These are phyloP conservation scores for Elongisporangium undulatum DNA, from an alignment of 352 stramenopile species.

Conservation along the genomic window DNA sequence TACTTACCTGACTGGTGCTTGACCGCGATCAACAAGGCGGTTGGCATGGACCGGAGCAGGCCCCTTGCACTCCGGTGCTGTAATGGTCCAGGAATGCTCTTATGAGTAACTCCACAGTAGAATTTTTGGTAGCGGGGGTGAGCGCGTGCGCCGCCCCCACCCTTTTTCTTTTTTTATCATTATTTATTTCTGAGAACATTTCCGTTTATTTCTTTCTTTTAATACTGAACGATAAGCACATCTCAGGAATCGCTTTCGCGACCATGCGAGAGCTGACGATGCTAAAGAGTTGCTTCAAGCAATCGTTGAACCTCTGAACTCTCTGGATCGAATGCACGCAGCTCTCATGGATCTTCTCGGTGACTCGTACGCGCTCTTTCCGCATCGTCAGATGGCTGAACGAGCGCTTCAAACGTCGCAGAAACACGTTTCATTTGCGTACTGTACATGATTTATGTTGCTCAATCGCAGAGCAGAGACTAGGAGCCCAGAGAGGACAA, in stretches of 20 bases:
- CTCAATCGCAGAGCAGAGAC: too few relatives aligned
- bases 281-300: too few relatives aligned
- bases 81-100: slow-evolving; percentile 84
- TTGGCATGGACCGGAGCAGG: slow-evolving; percentile 87
- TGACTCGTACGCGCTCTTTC: neutral
- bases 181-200: slow-evolving; percentile 1
- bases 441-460: too few relatives aligned
- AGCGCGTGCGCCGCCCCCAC: slow-evolving; percentile 64
- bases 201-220: neutral
- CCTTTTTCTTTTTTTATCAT: slow-evolving; percentile 6
- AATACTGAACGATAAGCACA: too few relatives aligned
- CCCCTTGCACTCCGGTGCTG: slow-evolving; percentile 83
- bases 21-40: slow-evolving; percentile 73
- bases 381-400: neutral
- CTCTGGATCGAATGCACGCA: too few relatives aligned
- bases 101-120: slow-evolving; percentile 80
- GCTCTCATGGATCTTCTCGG: too few relatives aligned
- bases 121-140: slow-evolving; percentile 79
- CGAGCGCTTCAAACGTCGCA: too few relatives aligned
- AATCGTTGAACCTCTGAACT: slow-evolving; percentile 2
- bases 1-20: slow-evolving; percentile 88
- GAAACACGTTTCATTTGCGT: too few relatives aligned
- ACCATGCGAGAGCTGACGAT: too few relatives aligned
- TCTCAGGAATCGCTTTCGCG: too few relatives aligned
- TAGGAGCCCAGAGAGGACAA: too few relatives aligned